Conservation (phyloP, 306 rosid species). For the Gillenia trifoliata region DNA sequence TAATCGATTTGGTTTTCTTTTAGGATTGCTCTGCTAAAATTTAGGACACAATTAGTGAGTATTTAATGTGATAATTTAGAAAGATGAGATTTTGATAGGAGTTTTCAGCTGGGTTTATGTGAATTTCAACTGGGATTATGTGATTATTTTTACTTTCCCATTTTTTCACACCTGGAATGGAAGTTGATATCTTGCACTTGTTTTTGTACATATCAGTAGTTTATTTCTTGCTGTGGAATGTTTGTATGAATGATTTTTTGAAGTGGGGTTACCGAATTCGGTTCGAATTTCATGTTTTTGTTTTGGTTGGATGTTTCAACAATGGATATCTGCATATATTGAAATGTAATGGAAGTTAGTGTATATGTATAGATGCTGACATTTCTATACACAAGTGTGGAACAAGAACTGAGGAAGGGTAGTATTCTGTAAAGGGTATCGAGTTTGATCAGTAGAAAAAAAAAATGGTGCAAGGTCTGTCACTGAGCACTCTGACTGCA, state of each 20-base stretch:
- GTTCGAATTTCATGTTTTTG: neutral
- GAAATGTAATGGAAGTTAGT: neutral
- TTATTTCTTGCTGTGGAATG: neutral
- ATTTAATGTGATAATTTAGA: neutral
- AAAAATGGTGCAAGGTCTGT: slow-evolving; percentile 58
- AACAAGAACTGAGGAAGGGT: slow-evolving; percentile 1
- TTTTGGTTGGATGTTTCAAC: neutral
- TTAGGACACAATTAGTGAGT: neutral
- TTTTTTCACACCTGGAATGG: neutral
- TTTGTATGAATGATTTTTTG: neutral
- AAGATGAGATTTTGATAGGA: slow-evolving; percentile 10
- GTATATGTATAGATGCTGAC: slow-evolving; percentile 8
- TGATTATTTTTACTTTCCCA: neutral
- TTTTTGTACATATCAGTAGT: neutral
- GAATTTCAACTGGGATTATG: neutral
- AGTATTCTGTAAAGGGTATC: neutral
- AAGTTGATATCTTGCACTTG: neutral
- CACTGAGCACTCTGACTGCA: slow-evolving; percentile 52
- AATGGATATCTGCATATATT: neutral
- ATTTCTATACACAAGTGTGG: neutral
- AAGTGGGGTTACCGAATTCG: too few species aligned
- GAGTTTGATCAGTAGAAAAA: neutral
- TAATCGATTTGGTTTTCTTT: neutral
- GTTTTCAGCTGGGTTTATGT: neutral
- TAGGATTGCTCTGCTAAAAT: neutral